Conservation (phyloP, 345 rosid species). For the Alliaria petiolata region DNA sequence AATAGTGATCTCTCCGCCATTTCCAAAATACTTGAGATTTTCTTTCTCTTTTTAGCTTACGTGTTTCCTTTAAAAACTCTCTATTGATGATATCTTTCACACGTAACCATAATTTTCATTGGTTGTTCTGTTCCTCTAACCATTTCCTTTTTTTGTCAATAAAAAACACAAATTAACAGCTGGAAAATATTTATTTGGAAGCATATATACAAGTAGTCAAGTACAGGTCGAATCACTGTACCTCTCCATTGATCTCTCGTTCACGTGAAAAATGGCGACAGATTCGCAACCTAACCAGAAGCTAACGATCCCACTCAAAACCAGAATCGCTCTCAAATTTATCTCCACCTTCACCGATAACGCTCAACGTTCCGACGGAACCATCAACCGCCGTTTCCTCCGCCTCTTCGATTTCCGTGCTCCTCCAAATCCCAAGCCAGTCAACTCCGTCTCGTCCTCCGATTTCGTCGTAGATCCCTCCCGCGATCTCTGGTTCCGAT, state of each 20-base stretch:
- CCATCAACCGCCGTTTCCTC: constrained; percentile 60
- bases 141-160: neutral
- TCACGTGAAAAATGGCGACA: constrained; percentile 21
- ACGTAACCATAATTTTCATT: neutral
- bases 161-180: neutral
- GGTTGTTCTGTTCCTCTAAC: constrained; percentile 15
- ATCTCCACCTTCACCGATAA: constrained; percentile 39
- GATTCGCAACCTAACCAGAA: constrained; percentile 12
- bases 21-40: neutral
- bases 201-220: neutral
- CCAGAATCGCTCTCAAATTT: constrained; percentile 42
- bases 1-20: neutral
- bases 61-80: neutral
- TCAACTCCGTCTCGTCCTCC: constrained; percentile 45
- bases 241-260: neutral
- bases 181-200: neutral
- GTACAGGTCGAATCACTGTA: neutral
- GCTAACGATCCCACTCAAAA: constrained; percentile 57
- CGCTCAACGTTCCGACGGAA: constrained; percentile 49
- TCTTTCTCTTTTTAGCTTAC: neutral
- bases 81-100: neutral
- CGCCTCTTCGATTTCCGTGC: constrained; percentile 45
- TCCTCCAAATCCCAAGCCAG: constrained; percentile 46
- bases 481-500: constrained; percentile 78
- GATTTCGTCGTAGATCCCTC: constrained; percentile 53